phyloP scores from a whole-genome alignment of 495 filamentous ascomycete species.

The Cercophora samala region DNA sequence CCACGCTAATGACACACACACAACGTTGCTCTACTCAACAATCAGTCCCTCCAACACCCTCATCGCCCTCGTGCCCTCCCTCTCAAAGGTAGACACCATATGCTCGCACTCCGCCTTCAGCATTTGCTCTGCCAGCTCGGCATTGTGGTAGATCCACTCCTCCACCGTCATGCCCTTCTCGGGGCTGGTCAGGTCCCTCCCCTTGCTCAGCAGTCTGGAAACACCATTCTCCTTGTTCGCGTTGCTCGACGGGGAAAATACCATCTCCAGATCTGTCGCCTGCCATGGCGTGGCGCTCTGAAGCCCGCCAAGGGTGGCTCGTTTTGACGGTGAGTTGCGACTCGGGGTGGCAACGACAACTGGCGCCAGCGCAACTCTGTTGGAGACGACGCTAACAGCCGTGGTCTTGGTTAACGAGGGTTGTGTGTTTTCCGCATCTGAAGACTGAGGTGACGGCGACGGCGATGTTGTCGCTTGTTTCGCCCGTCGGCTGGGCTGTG shows the following conservation, averaged over 20 bases:
- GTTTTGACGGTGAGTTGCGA: slow-evolving; percentile 60
- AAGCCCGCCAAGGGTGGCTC: slow-evolving; percentile 55
- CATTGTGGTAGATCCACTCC: slow-evolving; percentile 85
- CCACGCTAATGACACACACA: background rate
- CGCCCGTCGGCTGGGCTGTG: slow-evolving; percentile 34
- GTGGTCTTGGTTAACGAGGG: slow-evolving; percentile 54
- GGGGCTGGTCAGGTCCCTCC: slow-evolving; percentile 59
- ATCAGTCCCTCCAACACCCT: slow-evolving; percentile 68
- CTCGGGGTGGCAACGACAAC: slow-evolving; percentile 55
- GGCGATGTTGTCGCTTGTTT: slow-evolving; percentile 46
- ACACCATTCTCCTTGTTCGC: slow-evolving; percentile 53
- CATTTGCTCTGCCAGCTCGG: slow-evolving; percentile 70
- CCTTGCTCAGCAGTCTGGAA: slow-evolving; percentile 46
- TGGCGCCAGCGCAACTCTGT: slow-evolving; percentile 44
- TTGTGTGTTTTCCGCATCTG: slow-evolving; percentile 76
- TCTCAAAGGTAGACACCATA: slow-evolving; percentile 76
- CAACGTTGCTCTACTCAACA: slow-evolving; percentile 22
- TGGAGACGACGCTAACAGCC: slow-evolving; percentile 35
- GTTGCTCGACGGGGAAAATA: slow-evolving; percentile 49
- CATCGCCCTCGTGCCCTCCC: slow-evolving; percentile 74
- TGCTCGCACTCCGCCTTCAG: slow-evolving; percentile 76
- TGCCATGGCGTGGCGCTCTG: slow-evolving; percentile 67
- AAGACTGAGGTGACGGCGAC: slow-evolving; percentile 67
- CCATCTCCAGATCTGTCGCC: slow-evolving; percentile 65
- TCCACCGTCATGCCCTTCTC: slow-evolving; percentile 91